Evolutionary conservation across 2,329 filamentous ascomycete genomes (phyloP).

Genomic region (Microcera coccophila): DNA sequence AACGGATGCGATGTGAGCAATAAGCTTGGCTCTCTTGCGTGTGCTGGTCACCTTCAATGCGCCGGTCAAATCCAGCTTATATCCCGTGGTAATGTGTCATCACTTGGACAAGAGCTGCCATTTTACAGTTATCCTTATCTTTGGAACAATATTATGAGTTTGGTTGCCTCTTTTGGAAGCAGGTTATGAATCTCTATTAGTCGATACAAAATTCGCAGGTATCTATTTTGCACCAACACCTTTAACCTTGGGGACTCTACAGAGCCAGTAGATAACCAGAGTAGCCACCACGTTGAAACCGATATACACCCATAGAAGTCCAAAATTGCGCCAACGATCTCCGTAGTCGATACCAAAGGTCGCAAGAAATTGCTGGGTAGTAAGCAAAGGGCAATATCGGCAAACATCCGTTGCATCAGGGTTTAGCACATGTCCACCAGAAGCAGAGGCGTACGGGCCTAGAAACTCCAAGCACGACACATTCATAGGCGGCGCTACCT

Average conservation of each 20-base stretch:
- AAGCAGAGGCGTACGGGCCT: conserved; percentile 36
- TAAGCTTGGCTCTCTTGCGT: too few species aligned
- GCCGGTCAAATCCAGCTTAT: too few species aligned
- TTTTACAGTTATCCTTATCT: too few species aligned
- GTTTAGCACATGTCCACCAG: conserved; percentile 42
- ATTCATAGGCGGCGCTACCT: conserved; percentile 53
- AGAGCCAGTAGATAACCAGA: conserved; percentile 44
- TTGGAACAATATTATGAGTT: too few species aligned
- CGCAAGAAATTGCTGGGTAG: conserved; percentile 36
- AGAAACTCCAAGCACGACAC: conserved; percentile 55
- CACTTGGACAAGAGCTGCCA: too few species aligned
- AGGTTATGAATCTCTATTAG: too few species aligned
- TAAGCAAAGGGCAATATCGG: conserved; percentile 38
- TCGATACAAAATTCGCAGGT: too few species aligned
- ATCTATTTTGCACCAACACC: too few species aligned
- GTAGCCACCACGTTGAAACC: conserved; percentile 47
- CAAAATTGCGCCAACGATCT: conserved; percentile 52
- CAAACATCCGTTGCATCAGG: conserved; percentile 29
- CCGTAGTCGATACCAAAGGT: conserved; percentile 40
- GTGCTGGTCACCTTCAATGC: too few species aligned
- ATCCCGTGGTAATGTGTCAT: too few species aligned
- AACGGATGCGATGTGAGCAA: too few species aligned
- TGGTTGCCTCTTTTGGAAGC: too few species aligned
- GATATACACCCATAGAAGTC: conserved; percentile 49
- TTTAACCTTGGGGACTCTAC: conserved; percentile 31